These are phyloP conservation scores for Cyclostephanos tholiformis DNA, from an alignment of 108 stramenopile species.

Conservation along the genomic window DNA sequence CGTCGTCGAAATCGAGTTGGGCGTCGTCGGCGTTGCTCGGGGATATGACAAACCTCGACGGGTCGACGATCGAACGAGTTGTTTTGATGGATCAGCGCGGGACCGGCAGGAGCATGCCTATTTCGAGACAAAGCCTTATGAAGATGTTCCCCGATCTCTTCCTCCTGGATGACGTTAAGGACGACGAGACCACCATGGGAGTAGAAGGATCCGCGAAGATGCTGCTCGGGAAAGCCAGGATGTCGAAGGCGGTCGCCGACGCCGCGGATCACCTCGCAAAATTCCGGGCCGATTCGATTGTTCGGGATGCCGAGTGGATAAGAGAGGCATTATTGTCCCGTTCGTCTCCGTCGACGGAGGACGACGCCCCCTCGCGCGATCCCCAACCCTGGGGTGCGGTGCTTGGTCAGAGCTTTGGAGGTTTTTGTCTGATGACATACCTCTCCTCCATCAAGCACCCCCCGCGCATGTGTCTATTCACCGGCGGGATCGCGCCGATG, in stretches of 20 bases:
- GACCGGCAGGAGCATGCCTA: constrained; percentile 82
- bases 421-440: constrained; percentile 92
- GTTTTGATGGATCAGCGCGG: constrained; percentile 96
- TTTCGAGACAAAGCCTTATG: constrained; percentile 77
- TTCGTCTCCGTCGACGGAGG: constrained; percentile 14
- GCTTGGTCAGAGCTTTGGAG: constrained; percentile 93
- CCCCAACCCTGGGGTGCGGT: constrained; percentile 76
- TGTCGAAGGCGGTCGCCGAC: constrained; percentile 52
- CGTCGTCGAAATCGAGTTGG: constrained; percentile 63
- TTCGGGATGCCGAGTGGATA: constrained; percentile 88
- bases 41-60: constrained; percentile 32
- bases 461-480: constrained; percentile 73
- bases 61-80: constrained; percentile 60
- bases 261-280: constrained; percentile 74
- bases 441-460: constrained; percentile 74
- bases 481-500: constrained; percentile 93
- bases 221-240: constrained; percentile 39
- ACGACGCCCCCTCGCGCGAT: neutral
- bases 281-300: constrained; percentile 92
- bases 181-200: neutral
- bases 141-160: constrained; percentile 81
- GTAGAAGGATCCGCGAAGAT: constrained; percentile 5
- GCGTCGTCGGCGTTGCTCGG: constrained; percentile 65
- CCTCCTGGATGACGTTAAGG: constrained; percentile 50
- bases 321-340: constrained; percentile 58